Evolutionary conservation across 1,139 yeast species (phyloP), one percentile per base, ranked within the genome.

Genomic region (Pichia sp.): DNA sequence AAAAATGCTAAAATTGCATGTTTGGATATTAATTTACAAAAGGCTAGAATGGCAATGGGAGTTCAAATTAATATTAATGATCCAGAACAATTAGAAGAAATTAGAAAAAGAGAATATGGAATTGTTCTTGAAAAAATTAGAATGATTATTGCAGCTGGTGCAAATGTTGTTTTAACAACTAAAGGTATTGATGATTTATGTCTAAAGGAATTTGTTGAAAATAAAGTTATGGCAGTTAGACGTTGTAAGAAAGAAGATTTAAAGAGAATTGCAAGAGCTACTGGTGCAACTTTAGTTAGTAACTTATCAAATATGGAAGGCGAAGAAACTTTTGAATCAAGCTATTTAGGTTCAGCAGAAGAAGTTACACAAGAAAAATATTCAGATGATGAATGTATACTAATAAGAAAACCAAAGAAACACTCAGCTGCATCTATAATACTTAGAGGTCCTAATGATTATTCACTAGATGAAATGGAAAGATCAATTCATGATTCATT

Each of bases 161-260:
- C 98, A 45, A 94, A 92, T 60, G 98, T 94, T 45, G 87, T 94
- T 33, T 73, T 94, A 52, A 94, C 99, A 32, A 92, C 99, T 27
- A 92, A 94, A 70, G 99, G 98, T 56, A 94, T 94, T 58, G 99
- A 94, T 67, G 98, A 94, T 64, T 75, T 92, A 65, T 90, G 97
- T 64, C 73, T 94, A 60, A 94, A 94, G 68, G 92, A 87, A 64
- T 92, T 94, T 66, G 94, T 92, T 46, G 98, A 94, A 67, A 87
- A 90, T 37, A 90, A 92, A 39, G 94, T 92, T 42, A 89, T 94
- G 92, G 98, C 95, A 16, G 98, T 94, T 37, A 83, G 99, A 72
- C 81, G 99, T 59, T 90, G 97, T 73, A 87, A 89, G 68, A 90
- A 89, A 65, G 98, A 92, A 66, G 99, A 94, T 66, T 74, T 94